Conservation (phyloP, 345 rosid species). For the Balakata baccata region DNA sequence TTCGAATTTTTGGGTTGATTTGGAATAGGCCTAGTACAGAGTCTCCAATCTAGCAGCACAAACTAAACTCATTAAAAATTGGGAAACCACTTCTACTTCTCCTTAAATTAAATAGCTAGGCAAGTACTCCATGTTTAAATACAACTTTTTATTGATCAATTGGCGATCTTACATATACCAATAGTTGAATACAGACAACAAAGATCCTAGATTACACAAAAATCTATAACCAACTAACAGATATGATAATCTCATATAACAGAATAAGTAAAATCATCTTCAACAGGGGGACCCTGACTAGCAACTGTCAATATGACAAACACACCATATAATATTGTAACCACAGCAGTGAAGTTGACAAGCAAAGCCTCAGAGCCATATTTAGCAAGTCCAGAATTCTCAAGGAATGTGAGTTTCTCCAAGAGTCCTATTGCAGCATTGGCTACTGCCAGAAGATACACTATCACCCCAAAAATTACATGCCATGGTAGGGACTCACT, state of each 20-base stretch:
- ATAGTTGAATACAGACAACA: background rate
- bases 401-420: constrained; percentile 90
- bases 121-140: background rate
- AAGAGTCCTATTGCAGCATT: constrained; percentile 69
- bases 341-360: constrained; percentile 79
- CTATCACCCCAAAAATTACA: constrained; percentile 56
- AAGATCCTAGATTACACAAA: background rate
- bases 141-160: no score
- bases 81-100: no score
- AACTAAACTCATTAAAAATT: no score
- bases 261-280: constrained; percentile 41
- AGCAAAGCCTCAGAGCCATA: constrained; percentile 81
- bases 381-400: constrained; percentile 66
- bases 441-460: constrained; percentile 52
- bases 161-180: background rate
- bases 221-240: background rate
- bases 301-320: constrained; percentile 58
- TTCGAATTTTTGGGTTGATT: no score
- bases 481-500: constrained; percentile 69
- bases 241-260: background rate
- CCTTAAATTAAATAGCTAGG: background rate
- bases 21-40: no score
- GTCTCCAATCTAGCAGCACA: no score
- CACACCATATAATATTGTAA: constrained; percentile 61
- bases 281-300: constrained; percentile 40